These are phyloP conservation scores for Mitragyna speciosa DNA, from an alignment of 257 asterid genomes.

Conservation along the genomic window DNA sequence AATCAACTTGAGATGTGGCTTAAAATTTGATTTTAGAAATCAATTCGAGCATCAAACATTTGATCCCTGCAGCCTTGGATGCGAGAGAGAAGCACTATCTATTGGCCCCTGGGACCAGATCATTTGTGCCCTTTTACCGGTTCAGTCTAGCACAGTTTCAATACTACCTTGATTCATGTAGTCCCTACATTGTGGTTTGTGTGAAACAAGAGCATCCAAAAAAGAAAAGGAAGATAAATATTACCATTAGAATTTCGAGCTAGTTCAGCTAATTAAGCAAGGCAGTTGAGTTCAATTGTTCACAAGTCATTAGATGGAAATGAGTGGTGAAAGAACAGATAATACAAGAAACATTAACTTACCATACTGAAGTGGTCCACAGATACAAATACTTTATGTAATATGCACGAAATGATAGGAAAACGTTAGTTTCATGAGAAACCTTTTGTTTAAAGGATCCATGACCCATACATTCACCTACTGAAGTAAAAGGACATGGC, in stretches of 20 bases:
- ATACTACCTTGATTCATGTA: no score
- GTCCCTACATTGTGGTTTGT: background rate
- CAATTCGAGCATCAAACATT: no score
- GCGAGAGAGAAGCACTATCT: no score
- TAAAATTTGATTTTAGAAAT: no score
- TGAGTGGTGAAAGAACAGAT: background rate
- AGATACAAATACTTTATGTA: conserved; percentile 28
- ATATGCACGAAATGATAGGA: conserved; percentile 27
- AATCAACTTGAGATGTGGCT: no score
- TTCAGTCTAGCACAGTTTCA: no score
- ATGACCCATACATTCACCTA: conserved; percentile 49
- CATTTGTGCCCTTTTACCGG: no score
- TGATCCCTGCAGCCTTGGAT: no score
- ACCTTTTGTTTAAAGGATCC: conserved; percentile 38
- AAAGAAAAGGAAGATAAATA: background rate
- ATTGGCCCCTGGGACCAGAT: no score
- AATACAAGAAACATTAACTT: conserved; percentile 5
- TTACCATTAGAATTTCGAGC: background rate
- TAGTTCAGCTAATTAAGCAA: background rate
- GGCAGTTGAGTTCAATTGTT: background rate
- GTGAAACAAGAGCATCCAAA: background rate
- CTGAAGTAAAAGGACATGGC: conserved; percentile 60
- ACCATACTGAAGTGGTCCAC: background rate
- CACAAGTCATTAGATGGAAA: background rate
- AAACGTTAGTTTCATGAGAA: conserved; percentile 13